Base-by-base conservation (phyloP, 345 rosid species). In the Reutealis trisperma region DNA sequence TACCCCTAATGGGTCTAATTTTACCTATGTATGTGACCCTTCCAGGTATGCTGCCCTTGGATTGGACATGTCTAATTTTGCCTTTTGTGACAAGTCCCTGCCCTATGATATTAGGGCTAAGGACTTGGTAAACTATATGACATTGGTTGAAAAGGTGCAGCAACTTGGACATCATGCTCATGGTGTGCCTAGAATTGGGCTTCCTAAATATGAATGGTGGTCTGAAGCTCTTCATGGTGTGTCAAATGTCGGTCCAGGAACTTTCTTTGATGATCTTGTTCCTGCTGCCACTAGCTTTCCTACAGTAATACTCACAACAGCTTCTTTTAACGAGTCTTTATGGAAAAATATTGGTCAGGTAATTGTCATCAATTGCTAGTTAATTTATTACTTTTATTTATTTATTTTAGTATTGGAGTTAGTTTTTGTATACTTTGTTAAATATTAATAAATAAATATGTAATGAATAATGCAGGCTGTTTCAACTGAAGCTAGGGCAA, bases 401-500 rank as follows among this genome's bases (percentile, higher is more conserved):
- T 4, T 37, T 37, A 4, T 37, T 37, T 37, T 4, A 37, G 41
- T 37, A 37, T 32, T 51, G 1, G 18, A 47, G 51, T 37, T 37
- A 6, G 41, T 37, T 37, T 37, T 37, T 37, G 41, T 7, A 37
- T 5, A 37, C 6, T 37, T 37, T 37, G 41, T 37, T 37, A 37
- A 37, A 1, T 47, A 12, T 47, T 47, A 47, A 47, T 47, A n/a
- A n/a, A 47, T 47, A 11, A 1, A 47, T 47, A 47, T 47, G 14
- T 9, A 11, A 47, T 47, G 14, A 47, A 9, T 25, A 11, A 44
- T 25, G 55, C 22, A 88, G 89, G 89, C 63, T 70, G 91, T 88
- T 32, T 88, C 89, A 12, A 86, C 83, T 0, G 88, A 85, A 77
- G 91, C 88, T 11, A 80, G 87, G 63, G 91, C 91, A 1, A 88